These are phyloP conservation scores for Aspergillus floridensis DNA, from an alignment of 2,329 filamentous ascomycete genomes.

Conservation along the genomic window DNA sequence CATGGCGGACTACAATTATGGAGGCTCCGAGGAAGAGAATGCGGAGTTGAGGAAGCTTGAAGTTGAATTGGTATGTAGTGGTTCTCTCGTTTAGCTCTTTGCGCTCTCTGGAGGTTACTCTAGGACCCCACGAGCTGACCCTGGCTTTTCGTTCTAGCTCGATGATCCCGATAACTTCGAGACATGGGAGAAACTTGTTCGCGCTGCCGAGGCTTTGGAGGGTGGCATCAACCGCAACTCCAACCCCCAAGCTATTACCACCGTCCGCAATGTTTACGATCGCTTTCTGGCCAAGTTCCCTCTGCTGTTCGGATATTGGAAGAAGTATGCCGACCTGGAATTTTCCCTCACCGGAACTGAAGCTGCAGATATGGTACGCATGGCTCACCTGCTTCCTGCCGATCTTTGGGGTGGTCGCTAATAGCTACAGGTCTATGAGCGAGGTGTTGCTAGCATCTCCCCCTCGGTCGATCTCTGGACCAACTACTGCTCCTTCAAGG, in stretches of 20 bases:
- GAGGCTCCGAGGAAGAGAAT: conserved; percentile 76
- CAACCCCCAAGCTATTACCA: conserved; percentile 85
- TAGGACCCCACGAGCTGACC: conserved; percentile 7
- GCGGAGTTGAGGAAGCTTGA: conserved; percentile 77
- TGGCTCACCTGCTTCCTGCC: not conserved
- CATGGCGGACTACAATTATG: conserved; percentile 74
- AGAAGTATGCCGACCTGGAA: conserved; percentile 97
- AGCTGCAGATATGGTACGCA: conserved; percentile 86
- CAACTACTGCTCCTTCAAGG: conserved; percentile 96
- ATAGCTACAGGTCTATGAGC: conserved; percentile 74
- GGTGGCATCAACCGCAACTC: conserved; percentile 96
- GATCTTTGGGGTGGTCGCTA: conserved; percentile 4
- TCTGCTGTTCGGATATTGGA: conserved; percentile 97
- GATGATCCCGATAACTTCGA: conserved; percentile 88
- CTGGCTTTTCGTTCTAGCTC: conserved; percentile 39
- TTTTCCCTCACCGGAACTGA: conserved; percentile 97
- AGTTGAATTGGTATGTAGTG: conserved; percentile 66
- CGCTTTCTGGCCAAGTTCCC: conserved; percentile 92
- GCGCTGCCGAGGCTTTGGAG: conserved; percentile 77
- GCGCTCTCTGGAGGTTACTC: conserved; percentile 17
- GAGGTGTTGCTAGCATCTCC: conserved; percentile 87
- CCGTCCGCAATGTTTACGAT: conserved; percentile 84
- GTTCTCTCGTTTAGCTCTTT: not conserved
- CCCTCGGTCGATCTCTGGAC: conserved; percentile 96
- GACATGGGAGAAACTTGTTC: conserved; percentile 88